Conservation (phyloP, 257 asterid species). For the Solanum bulbocastanum region DNA sequence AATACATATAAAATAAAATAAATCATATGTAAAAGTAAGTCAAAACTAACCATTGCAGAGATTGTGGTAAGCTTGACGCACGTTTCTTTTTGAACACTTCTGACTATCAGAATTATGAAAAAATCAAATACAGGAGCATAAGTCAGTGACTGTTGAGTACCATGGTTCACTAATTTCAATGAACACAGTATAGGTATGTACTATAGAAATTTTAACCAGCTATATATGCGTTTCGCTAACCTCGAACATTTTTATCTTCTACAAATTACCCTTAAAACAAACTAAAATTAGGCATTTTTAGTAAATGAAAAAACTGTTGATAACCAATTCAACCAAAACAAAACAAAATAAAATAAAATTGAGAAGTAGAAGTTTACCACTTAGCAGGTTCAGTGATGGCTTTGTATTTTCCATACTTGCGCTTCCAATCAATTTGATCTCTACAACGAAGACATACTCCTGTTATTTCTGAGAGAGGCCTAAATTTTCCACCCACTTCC, state of each 20-base stretch:
- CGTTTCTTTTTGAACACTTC: slow-evolving; percentile 84
- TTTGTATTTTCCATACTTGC: slow-evolving; percentile 84
- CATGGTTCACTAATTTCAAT: neutral
- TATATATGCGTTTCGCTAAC: neutral
- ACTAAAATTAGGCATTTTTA: neutral
- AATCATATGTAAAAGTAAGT: neutral
- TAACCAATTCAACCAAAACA: neutral
- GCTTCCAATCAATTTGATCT: slow-evolving; percentile 92
- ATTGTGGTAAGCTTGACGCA: slow-evolving; percentile 91
- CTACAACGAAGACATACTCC: slow-evolving; percentile 87
- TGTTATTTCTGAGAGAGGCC: slow-evolving; percentile 71
- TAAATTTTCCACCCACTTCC: slow-evolving; percentile 77
- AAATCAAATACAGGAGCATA: neutral
- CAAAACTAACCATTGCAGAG: slow-evolving; percentile 62
- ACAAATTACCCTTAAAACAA: neutral
- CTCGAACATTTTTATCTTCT: neutral
- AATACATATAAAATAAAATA: neutral
- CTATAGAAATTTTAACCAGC: neutral
- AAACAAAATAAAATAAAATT: neutral
- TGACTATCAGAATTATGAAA: slow-evolving; percentile 32
- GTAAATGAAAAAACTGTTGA: neutral
- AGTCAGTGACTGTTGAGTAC: neutral
- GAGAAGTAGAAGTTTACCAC: slow-evolving; percentile 30
- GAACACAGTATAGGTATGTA: neutral
- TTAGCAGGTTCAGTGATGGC: slow-evolving; percentile 76